Conservation (phyloP, 495 filamentous ascomycete genomes). For the Articulospora tetracladia region DNA sequence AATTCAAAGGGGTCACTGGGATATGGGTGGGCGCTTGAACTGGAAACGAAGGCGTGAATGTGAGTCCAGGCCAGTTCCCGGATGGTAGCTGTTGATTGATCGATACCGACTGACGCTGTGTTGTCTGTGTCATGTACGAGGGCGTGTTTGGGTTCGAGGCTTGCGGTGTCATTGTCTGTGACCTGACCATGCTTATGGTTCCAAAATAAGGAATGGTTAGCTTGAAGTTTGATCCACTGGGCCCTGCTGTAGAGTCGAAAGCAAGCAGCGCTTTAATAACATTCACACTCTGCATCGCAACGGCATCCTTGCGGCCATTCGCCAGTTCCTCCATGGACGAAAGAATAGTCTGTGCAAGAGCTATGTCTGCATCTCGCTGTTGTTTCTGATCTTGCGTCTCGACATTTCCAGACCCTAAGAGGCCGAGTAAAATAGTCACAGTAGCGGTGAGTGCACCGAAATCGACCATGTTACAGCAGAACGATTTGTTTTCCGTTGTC, state of each 20-base stretch:
- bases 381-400: constrained; percentile 9
- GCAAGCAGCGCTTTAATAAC: constrained; percentile 41
- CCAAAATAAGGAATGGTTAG: constrained; percentile 45
- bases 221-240: constrained; percentile 22
- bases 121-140: neutral
- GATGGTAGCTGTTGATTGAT: constrained; percentile 1
- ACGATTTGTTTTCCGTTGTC: constrained; percentile 27
- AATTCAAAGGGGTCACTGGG: neutral
- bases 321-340: constrained; percentile 35
- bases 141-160: constrained; percentile 1
- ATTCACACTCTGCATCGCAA: constrained; percentile 34
- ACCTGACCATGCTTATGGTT: constrained; percentile 37
- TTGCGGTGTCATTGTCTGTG: constrained; percentile 13
- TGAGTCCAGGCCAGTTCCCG: neutral
- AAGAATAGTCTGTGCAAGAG: constrained; percentile 22
- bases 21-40: neutral
- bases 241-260: constrained; percentile 17
- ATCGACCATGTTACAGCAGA: constrained; percentile 40
- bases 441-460: constrained; percentile 41
- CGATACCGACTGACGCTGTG: neutral
- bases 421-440: constrained; percentile 39
- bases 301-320: constrained; percentile 32
- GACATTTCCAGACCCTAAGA: constrained; percentile 22
- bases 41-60: neutral
- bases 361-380: constrained; percentile 34